Conservation (phyloP, 228 moss, liverwort and hornwort species). For the Sphagnum fallax region DNA sequence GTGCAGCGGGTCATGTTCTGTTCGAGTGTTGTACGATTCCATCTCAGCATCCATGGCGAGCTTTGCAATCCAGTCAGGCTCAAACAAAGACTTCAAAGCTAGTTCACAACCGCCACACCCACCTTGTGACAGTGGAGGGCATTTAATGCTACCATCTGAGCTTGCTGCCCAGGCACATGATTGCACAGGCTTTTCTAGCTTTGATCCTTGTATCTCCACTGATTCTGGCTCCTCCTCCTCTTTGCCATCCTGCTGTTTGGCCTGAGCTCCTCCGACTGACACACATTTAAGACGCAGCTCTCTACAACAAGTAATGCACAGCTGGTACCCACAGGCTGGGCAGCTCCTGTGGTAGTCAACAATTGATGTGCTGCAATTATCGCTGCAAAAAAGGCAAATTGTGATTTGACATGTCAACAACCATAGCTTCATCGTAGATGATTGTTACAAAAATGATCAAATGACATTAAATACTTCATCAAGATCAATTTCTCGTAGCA, state of each 20-base stretch:
- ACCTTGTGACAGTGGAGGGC: conserved; percentile 34
- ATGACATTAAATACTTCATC: no score
- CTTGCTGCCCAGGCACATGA: conserved; percentile 30
- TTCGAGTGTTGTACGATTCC: conserved; percentile 12
- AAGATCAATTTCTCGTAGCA: neutral
- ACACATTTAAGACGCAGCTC: conserved; percentile 71
- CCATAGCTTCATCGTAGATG: neutral
- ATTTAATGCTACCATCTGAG: conserved; percentile 36
- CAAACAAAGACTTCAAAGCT: conserved; percentile 60
- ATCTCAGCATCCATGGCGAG: conserved; percentile 54
- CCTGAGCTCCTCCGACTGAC: conserved; percentile 60
- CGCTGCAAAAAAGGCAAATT: conserved; percentile 34
- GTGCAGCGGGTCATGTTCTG: conserved; percentile 12
- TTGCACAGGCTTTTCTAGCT: conserved; percentile 9
- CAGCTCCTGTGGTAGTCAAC: conserved; percentile 86
- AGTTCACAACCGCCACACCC: conserved; percentile 36
- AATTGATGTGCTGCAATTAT: conserved; percentile 87
- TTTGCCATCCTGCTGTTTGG: neutral
- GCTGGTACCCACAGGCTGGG: conserved; percentile 55
- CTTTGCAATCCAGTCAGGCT: conserved; percentile 58
- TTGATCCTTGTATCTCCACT: neutral
- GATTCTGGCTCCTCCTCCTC: neutral
- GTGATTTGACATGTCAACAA: neutral
- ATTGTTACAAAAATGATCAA: neutral
- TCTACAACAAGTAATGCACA: conserved; percentile 78